Base-by-base conservation (phyloP, 768 basidiomycete genomes). In the Hericium alpestre region DNA sequence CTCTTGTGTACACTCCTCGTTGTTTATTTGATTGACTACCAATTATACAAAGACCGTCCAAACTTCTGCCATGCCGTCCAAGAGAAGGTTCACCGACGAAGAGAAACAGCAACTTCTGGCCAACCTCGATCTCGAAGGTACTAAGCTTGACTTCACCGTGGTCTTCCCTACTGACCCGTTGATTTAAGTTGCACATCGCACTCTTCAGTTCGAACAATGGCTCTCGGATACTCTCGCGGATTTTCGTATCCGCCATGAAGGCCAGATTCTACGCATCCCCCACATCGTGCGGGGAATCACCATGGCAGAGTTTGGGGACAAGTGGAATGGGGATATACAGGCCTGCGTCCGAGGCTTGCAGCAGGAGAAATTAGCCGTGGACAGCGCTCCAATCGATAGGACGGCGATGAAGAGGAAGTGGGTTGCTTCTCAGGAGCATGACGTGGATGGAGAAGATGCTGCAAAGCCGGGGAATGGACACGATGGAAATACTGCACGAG, bases 41-140 rank as follows among this genome's bases (percentile, higher is more conserved):
- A 1, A 32, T 2, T 32, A 10, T 38, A 51, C 41, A 57, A 57
- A 32, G 27, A 54, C 39, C 11, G 22, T 4, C 4, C 15, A 6
- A 16, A 43, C 25, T 16, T 15, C n/a, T 16, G 27, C 38, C 23
- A 18, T 27, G n/a, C 52, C 13, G 6, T 20, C 52, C 15, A 54
- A 54, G 38, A 41, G 38, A 13, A 76, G 71, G 61, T 81, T 75
- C 65, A 81, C 77, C 8, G 70, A 74, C 4, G 86, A 89, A 63
- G 87, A 90, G 71, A 90, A 90, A 60, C 73, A 79, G 25, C 86
- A 90, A 60, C 77, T 90, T 2, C 72, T 90, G 41, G 78, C 79
- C 49, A 91, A 91, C 68, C 77, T 91, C 52, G 86, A 90, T 61
- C 80, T 90, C 59, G 89, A 91, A 79, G 85, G 87, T 86, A 62